phyloP scores from a whole-genome alignment of 2,329 filamentous ascomycete species.

The Fusarium torreyae region DNA sequence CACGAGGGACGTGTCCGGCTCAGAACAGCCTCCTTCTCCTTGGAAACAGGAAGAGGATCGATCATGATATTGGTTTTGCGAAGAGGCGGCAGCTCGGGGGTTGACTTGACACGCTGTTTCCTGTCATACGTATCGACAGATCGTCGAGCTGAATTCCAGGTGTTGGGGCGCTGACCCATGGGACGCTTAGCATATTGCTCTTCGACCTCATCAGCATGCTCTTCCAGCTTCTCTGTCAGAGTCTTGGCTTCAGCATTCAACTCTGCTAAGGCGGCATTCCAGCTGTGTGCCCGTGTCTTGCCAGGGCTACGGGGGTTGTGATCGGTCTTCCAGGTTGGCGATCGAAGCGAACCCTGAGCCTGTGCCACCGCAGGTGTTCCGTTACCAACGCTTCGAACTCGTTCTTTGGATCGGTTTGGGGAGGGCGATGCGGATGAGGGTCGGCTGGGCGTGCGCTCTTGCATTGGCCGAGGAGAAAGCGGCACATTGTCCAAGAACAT shows the following conservation, averaged over 20 bases:
- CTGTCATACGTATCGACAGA: conserved; percentile 57
- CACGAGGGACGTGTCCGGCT: conserved; percentile 86
- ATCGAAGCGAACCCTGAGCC: conserved; percentile 73
- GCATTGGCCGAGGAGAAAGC: conserved; percentile 78
- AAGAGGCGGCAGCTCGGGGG: conserved; percentile 78
- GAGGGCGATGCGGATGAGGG: conserved; percentile 69
- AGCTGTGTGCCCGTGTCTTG: conserved; percentile 77
- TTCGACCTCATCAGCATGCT: conserved; percentile 77
- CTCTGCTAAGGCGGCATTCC: conserved; percentile 78
- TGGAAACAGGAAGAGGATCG: conserved; percentile 85
- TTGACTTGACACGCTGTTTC: conserved; percentile 72
- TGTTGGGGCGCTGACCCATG: conserved; percentile 56
- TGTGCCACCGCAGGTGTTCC: conserved; percentile 73
- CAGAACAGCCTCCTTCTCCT: conserved; percentile 87
- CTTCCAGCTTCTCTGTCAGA: conserved; percentile 85
- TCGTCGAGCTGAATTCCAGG: conserved; percentile 57
- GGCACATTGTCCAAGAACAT: conserved; percentile 86
- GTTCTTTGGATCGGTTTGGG: conserved; percentile 67
- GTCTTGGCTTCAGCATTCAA: conserved; percentile 81
- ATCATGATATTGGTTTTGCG: conserved; percentile 85
- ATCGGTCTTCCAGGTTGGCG: conserved; percentile 68
- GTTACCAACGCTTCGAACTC: conserved; percentile 72
- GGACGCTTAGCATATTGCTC: conserved; percentile 54
- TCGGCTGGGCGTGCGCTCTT: conserved; percentile 69
- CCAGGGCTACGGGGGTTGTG: conserved; percentile 59